Evolutionary conservation across 345 rosid genomes (phyloP), one percentile per base, ranked within the genome.

Genomic region (Barbarea vulgaris): DNA sequence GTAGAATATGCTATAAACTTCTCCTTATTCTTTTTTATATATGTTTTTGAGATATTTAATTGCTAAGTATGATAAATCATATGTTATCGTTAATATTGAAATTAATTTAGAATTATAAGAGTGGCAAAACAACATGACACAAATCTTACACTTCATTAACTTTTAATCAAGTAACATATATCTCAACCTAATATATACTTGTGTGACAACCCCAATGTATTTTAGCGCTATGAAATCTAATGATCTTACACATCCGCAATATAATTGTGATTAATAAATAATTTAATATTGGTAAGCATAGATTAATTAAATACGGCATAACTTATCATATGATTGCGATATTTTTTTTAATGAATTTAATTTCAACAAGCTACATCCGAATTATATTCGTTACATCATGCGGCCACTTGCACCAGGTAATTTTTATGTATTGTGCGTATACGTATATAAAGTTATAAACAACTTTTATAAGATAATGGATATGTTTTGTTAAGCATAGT

Each of bases 321-420:
- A 48, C 15, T 47, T 15, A 25, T 46, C 10, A 77, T 15, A 33
- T 46, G 34, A 25, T 47, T 70, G 70, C 19, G 22, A 22, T 18
- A 5, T 1, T 50, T 42, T 14, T 18, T 9, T 1, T 21, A 55
- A 64, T 64, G 67, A 64, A 47, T 64, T 77, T 70, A 46, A 47
- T 44, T 48, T 56, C 28, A 56, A 56, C 76, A 77, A 77, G 80
- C 67, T 15, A 70, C 67, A 36, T 34, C 36, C 63, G 41, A 65
- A 48, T 48, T 50, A 48, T 48, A 31, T 44, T 64, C 25, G 76
- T 70, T 46, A 64, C 59, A 61, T 77, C 72, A 77, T 44, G 31
- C 65, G 54, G 65, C 77, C 72, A 50, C 72, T 77, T 64, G 77
- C 56, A 64, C 22, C 58, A 47, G 42, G 36, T 54, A 9, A 52